Base-by-base conservation (phyloP, 305 asterid genomes). In the Fraxinus ornus region DNA sequence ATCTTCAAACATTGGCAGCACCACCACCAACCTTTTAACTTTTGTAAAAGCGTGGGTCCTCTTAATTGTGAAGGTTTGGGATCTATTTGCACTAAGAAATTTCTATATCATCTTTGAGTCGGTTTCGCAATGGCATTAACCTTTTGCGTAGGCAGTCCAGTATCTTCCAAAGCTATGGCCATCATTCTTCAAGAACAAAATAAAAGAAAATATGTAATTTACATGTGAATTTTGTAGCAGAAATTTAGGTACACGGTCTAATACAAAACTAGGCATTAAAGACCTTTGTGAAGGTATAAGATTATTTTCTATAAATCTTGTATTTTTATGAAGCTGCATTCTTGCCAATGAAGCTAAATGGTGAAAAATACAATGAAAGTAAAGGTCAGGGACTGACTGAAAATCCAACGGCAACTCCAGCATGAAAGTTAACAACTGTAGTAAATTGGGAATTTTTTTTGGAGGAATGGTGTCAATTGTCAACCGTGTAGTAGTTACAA, bases 401-500 rank as follows among this genome's bases (percentile, higher is more conserved):
- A 86, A 96, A 91, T 73, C 99, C 99, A 79, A 92, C 93, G 2
- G 97, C 93, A 71, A 93, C 68, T 86, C 98, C 98, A 75, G 97
- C 94, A 15, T 83, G 98, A 68, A 96, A 85, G 82, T 84, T 84
- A 85, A 89, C 92, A 62, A 87, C 81, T 81, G 89, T 88, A 1
- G 92, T 4, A 15, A 15, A 15, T 15, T 15, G 21, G 33, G 33
- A 30, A 30, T 2, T 33, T 33, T 33, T 33, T 33, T 33, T 37
- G 55, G 28, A 78, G 37, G 33, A 30, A 37, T 52, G 47, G n/a
- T 15, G n/a, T 52, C 62, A 5, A 52, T 15, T 78, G 76, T 78
- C 55, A 26, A 96, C 99, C 99, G 94, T 94, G 89, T 92, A 96
- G 86, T 95, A 94, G 73, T 95, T 95, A 93, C 89, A 68, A 91